phyloP scores from a whole-genome alignment of 2,329 filamentous ascomycete species.

The Fusarium algeriense region DNA sequence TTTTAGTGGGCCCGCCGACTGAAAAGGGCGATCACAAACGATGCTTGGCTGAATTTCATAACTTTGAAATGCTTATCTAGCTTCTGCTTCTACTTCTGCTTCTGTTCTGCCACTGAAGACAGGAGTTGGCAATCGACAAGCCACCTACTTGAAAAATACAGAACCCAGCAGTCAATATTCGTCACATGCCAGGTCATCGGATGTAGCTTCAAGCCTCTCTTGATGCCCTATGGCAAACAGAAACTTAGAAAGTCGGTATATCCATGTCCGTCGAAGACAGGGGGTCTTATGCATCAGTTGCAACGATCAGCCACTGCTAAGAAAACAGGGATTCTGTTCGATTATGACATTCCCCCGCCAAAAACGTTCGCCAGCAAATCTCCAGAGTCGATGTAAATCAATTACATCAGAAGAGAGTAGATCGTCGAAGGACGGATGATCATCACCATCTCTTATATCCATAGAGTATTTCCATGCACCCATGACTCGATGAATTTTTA shows the following conservation, averaged over 20 bases:
- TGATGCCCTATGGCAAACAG: background rate
- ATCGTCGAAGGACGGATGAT: background rate
- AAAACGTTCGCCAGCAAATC: constrained; percentile 2
- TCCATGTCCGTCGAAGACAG: constrained; percentile 4
- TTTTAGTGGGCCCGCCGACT: background rate
- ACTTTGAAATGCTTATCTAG: constrained; percentile 10
- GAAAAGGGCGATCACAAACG: constrained; percentile 22
- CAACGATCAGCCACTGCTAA: background rate
- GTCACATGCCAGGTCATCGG: background rate
- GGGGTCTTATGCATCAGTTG: constrained; percentile 1
- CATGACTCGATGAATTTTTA: constrained; percentile 11
- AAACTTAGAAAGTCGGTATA: background rate
- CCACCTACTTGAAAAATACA: background rate
- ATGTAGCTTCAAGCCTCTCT: constrained; percentile 5
- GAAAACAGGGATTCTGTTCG: constrained; percentile 15
- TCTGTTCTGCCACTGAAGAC: background rate
- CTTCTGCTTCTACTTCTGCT: background rate
- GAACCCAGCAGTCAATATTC: too few species aligned
- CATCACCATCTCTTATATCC: background rate
- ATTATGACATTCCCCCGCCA: constrained; percentile 12
- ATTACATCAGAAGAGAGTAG: background rate
- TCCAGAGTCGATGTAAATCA: background rate
- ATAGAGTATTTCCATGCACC: constrained; percentile 5
- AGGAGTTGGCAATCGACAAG: background rate
- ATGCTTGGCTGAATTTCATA: constrained; percentile 20